Base-by-base conservation (phyloP, 2,329 filamentous ascomycete species). In the Endothia cerciana region DNA sequence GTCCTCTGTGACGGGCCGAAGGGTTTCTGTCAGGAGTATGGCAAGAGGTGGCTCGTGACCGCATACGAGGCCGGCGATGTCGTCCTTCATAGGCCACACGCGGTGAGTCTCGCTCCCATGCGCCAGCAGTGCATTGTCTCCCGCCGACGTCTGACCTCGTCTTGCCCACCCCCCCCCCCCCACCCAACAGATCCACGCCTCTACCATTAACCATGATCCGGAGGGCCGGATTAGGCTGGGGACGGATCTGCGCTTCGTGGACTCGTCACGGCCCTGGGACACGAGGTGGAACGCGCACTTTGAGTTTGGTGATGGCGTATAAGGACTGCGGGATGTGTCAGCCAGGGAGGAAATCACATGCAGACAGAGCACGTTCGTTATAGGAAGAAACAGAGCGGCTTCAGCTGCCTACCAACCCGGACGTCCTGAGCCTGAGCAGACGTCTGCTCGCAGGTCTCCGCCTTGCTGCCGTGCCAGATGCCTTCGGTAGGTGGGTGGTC, bases 1-100 rank as follows among this genome's bases (percentile, higher is more conserved):
- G 72, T 87, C 43, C 76, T 89, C 1, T 81, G 81, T 11, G 81
- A 87, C 38, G 80, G 78, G 0, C 82, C 85, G 0, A 77, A 76
- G 1, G 72, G 70, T 40, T 80, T 79, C 69, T 74, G 70, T 5
- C 65, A 73, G 33, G 63, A 68, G 30, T 68, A 43, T 11, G 66
- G 65, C 1, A 70, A 71, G 40, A 69, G 71, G 60, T 79, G 78
- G 78, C 70, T 80, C 4, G 71, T 78, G 2, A 73, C 74, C 2
- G 73, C 72, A 22, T 80, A 79, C 43, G 74, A 79, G 57, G 78
- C 78, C 1, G 78, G 78, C 5, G 78, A 80, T 65, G 76, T 80
- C 4, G 77, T 80, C 2, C 69, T 79, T 10, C 78, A 80, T 63
- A 74, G 71, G 6, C 74, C 78, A 0, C 74, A 80, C 33, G 10